Evolutionary conservation across 192 early-diverging fungal genomes (phyloP), one percentile per base, ranked within the genome.

Genomic region (Rhizophagus prolifer): DNA sequence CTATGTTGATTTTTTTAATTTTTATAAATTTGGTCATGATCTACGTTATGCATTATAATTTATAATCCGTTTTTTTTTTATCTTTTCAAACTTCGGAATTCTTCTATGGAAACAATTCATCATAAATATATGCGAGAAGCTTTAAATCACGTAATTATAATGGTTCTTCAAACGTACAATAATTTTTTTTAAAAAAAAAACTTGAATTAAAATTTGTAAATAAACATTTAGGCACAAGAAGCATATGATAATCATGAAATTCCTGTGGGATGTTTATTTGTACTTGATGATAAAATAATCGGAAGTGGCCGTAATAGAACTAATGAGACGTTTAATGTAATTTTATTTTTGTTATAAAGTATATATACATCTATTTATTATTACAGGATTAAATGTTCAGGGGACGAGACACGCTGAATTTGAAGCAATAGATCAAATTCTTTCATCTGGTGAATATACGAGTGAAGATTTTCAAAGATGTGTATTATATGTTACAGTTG

Each of bases 231-330:
- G 83, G 97, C 96, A 8, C 81, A 96, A 69, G 94, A 97, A 77
- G 97, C 98, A 3, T 92, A 91, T 58, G 81, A 86, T 8, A 85
- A 85, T 16, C 80, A 86, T 4, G 98, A 99, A 85, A 97, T 99
- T 0, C 98, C 98, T 2, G 97, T 98, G 3, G 98, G 98, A 28
- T 98, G 96, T 77, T 93, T 98, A 0, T 93, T 98, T 85, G 95
- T 99, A 2, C 83, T 85, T 47, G 69, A 89, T 36, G 79, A 82
- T 44, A 47, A 85, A 46, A 80, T 97, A 13, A 92, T 96, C 58
- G 96, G 91, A 3, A 79, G 81, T 4, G 97, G 97, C 13, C 84
- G 97, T 64, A 99, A 99, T 80, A 81, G 87, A 50, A 95, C 97
- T 1, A 98, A 98, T 82, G 90, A 91, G 30, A 90, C 87, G 6